Evolutionary conservation across 257 asterid genomes (phyloP).

Genomic region (Pogostemon cablin): DNA sequence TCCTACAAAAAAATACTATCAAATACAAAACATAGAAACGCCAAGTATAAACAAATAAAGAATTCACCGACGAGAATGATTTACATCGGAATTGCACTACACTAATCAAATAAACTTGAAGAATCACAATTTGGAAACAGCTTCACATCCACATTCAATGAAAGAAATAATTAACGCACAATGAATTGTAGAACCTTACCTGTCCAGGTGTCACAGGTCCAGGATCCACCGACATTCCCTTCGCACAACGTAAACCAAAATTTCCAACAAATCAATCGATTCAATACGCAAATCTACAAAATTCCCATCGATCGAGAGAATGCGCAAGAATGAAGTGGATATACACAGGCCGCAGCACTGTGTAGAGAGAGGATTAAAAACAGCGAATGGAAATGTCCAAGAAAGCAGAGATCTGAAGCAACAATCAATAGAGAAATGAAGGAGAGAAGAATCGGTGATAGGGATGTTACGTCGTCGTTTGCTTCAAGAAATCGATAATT

Average conservation of each 20-base stretch:
- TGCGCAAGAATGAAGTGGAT: slow-evolving; percentile 17
- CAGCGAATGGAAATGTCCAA: slow-evolving; percentile 24
- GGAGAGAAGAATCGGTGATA: slow-evolving; percentile 29
- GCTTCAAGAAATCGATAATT: slow-evolving; percentile 51
- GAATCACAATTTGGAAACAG: background rate
- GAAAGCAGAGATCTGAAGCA: slow-evolving; percentile 59
- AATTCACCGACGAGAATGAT: slow-evolving; percentile 26
- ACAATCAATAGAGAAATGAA: slow-evolving; percentile 21
- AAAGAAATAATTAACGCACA: background rate
- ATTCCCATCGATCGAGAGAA: slow-evolving; percentile 36
- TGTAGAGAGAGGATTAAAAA: slow-evolving; percentile 16
- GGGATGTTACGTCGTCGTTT: slow-evolving; percentile 55
- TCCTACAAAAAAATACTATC: background rate
- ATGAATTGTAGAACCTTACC: slow-evolving; percentile 39
- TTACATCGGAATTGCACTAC: slow-evolving; percentile 20
- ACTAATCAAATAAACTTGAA: slow-evolving; percentile 29
- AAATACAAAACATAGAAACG: background rate
- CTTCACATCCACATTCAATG: slow-evolving; percentile 22
- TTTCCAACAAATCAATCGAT: slow-evolving; percentile 32
- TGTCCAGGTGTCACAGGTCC: slow-evolving; percentile 76
- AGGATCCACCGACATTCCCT: slow-evolving; percentile 64
- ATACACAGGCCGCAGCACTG: slow-evolving; percentile 25
- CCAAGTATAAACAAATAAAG: slow-evolving; percentile 7
- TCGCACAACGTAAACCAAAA: slow-evolving; percentile 1
- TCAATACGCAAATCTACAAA: slow-evolving; percentile 33